Evolutionary conservation across 768 basidiomycete genomes (phyloP).

Genomic region (Rhodosporidiobolus sp.): DNA sequence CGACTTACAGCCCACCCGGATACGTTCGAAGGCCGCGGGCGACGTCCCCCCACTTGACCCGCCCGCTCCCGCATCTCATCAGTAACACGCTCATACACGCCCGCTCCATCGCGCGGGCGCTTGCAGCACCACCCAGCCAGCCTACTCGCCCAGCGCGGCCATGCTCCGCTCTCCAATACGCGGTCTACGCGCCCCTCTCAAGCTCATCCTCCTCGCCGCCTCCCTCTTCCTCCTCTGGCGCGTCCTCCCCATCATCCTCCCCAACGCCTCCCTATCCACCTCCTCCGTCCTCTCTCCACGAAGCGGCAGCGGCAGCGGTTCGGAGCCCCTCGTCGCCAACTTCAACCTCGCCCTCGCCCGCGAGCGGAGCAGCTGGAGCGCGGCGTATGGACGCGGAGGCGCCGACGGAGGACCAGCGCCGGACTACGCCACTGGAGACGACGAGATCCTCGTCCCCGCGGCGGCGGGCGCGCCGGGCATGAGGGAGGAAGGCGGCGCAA

Average conservation of each 20-base stretch:
- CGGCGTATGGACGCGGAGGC: background rate
- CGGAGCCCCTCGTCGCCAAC: background rate
- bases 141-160: no score
- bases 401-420: background rate
- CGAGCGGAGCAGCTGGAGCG: background rate
- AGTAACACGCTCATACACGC: no score
- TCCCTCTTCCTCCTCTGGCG: background rate
- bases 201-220: slow-evolving; percentile 3
- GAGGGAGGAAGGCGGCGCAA: no score
- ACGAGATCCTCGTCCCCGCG: no score
- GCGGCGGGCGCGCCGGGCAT: no score
- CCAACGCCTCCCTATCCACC: background rate
- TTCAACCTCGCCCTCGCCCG: background rate
- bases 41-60: no score
- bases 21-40: no score
- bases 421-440: background rate
- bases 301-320: background rate
- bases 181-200: background rate
- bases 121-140: no score
- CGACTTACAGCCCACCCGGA: no score
- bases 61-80: no score
- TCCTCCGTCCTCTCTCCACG: background rate
- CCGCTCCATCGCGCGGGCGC: no score
- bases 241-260: background rate
- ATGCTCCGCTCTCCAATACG: slow-evolving; percentile 7